phyloP scores from a whole-genome alignment of 768 basidiomycete species.

The Boletus sp. region DNA sequence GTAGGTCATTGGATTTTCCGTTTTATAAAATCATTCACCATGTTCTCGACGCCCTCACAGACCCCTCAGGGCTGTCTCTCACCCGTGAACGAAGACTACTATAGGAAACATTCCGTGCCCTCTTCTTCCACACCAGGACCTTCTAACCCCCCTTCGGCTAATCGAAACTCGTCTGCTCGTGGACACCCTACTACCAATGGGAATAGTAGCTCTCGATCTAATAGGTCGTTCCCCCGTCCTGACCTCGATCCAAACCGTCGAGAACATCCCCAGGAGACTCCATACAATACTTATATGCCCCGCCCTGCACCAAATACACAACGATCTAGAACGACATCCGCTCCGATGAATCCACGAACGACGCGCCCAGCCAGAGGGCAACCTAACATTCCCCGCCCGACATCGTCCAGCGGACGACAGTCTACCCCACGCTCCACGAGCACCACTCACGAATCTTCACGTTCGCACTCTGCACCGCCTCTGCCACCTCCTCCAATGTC shows the following conservation, averaged over 20 bases:
- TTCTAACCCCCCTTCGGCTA: constrained; percentile 14
- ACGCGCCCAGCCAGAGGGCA: not conserved
- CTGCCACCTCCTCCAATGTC: constrained; percentile 52
- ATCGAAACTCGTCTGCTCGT: constrained; percentile 16
- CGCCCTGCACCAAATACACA: constrained; percentile 10
- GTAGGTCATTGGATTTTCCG: constrained; percentile 40
- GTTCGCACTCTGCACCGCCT: constrained; percentile 35
- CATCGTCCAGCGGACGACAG: constrained; percentile 18
- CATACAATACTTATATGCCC: constrained; percentile 15
- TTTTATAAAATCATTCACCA: not conserved
- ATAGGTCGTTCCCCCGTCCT: constrained; percentile 53
- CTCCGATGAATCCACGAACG: constrained; percentile 15
- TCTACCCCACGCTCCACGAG: constrained; percentile 9
- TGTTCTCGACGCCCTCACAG: constrained; percentile 32
- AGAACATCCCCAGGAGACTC: constrained; percentile 22
- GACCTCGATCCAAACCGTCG: constrained; percentile 54
- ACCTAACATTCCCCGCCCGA: constrained; percentile 12
- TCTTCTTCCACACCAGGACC: constrained; percentile 8
- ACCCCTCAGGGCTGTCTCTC: constrained; percentile 61
- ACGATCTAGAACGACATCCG: constrained; percentile 24
- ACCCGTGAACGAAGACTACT: constrained; percentile 54
- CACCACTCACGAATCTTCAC: constrained; percentile 10
- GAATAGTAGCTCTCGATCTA: constrained; percentile 24
- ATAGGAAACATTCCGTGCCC: constrained; percentile 32
- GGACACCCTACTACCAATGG: constrained; percentile 4